Percentiles rank a stretch among this genome's conserved stretches.
These are phyloP conservation scores for Trichophyton equinum DNA, from an alignment of 2,329 filamentous ascomycete genomes.

Conservation along the genomic window DNA sequence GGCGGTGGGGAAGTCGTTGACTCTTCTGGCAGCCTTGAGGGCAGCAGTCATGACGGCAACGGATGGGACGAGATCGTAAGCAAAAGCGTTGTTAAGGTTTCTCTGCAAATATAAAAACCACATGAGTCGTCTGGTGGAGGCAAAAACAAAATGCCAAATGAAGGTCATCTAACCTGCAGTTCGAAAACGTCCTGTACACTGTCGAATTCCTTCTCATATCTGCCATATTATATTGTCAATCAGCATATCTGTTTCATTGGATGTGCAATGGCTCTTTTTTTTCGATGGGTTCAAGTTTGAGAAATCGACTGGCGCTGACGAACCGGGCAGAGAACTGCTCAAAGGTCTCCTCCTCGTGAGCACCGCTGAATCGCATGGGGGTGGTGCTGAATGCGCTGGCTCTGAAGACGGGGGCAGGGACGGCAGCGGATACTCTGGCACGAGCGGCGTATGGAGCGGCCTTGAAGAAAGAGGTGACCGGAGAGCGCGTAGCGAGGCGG, in stretches of 20 bases:
- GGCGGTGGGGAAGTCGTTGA: constrained; percentile 97
- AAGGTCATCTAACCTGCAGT: constrained; percentile 65
- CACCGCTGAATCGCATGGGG: constrained; percentile 44
- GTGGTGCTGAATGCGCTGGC: constrained; percentile 51
- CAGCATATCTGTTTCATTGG: background rate
- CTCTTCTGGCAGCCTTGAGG: constrained; percentile 82
- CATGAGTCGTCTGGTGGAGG: background rate
- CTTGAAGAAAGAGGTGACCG: constrained; percentile 44
- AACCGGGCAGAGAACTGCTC: constrained; percentile 99
- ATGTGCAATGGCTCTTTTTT: too few relatives aligned
- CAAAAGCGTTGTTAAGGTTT: constrained; percentile 99
- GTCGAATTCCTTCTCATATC: constrained; percentile 99
- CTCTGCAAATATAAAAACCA: constrained; percentile 40
- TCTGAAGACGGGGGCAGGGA: constrained; percentile 40
- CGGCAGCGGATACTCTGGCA: constrained; percentile 44
- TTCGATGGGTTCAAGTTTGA: background rate
- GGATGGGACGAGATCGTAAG: constrained; percentile 97
- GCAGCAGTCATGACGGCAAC: constrained; percentile 82
- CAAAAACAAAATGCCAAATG: background rate
- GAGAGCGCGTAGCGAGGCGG: constrained; percentile 56
- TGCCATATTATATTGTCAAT: constrained; percentile 28
- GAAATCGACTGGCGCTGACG: constrained; percentile 9
- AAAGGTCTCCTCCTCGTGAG: constrained; percentile 89
- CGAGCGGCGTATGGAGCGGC: constrained; percentile 44
- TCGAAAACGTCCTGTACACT: constrained; percentile 97